phyloP scores from a whole-genome alignment of 2,329 filamentous ascomycete species.

The Penicillium sp. region DNA sequence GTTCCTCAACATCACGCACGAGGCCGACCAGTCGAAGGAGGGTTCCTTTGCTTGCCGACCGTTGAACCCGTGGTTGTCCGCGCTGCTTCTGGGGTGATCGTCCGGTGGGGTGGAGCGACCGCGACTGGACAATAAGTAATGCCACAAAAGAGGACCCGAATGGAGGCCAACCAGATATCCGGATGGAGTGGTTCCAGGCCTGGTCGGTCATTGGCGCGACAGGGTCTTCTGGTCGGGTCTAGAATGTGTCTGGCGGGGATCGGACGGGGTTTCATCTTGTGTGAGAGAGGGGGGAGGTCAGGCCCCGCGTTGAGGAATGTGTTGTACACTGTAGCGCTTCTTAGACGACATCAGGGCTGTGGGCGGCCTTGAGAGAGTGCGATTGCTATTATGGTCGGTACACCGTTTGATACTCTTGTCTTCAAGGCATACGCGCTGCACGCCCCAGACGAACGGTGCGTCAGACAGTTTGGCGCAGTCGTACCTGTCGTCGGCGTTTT shows the following conservation, averaged over 20 bases:
- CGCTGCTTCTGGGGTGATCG: slow-evolving; percentile 16
- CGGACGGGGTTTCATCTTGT: slow-evolving; percentile 1
- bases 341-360: background rate
- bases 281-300: background rate
- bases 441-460: background rate
- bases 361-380: background rate
- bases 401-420: background rate
- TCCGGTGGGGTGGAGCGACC: slow-evolving; percentile 16
- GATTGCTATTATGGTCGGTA: background rate
- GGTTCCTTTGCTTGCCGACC: background rate
- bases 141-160: background rate
- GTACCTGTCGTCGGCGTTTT: background rate
- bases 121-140: slow-evolving; percentile 10
- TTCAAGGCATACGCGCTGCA: background rate
- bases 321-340: too few relatives aligned
- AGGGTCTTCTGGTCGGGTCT: slow-evolving; percentile 1
- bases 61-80: slow-evolving; percentile 5
- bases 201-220: slow-evolving; percentile 5
- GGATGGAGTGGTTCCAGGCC: slow-evolving; percentile 7
- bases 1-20: background rate
- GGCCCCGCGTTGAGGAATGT: background rate
- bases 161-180: slow-evolving; percentile 10
- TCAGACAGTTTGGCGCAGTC: background rate
- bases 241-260: slow-evolving; percentile 7
- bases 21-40: background rate